These are phyloP conservation scores for Blastobotrys parvus DNA, from an alignment of 805 yeast species.

Conservation along the genomic window DNA sequence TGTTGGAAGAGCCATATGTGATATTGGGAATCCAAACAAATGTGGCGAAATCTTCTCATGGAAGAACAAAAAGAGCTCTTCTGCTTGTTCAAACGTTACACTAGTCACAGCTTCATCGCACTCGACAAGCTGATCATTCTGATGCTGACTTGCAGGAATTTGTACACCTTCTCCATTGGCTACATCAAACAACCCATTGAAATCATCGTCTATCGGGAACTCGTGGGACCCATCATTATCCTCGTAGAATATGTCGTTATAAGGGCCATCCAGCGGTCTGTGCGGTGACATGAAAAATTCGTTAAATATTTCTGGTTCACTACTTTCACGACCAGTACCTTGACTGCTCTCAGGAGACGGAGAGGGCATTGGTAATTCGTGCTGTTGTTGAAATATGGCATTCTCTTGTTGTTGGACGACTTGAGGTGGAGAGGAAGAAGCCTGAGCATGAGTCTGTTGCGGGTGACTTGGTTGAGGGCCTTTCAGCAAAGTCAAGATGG, in stretches of 20 bases:
- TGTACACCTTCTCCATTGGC: too few species aligned
- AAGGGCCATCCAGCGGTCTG: background rate
- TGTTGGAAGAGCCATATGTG: slow-evolving; percentile 39
- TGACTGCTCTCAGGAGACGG: background rate
- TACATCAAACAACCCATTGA: background rate
- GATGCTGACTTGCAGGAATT: background rate
- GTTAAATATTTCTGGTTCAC: background rate
- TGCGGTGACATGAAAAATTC: background rate
- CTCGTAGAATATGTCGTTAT: background rate
- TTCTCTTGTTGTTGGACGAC: background rate
- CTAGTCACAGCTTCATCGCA: background rate
- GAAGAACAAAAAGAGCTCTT: slow-evolving; percentile 44
- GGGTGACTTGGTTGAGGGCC: slow-evolving; percentile 14
- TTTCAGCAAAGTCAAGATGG: slow-evolving; percentile 31
- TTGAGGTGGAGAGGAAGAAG: background rate
- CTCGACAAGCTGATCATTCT: too few species aligned
- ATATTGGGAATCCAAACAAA: slow-evolving; percentile 55
- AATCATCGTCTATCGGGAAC: too few species aligned
- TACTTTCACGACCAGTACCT: background rate
- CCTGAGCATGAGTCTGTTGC: background rate
- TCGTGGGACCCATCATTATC: background rate
- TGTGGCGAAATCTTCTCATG: slow-evolving; percentile 52
- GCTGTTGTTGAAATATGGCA: background rate
- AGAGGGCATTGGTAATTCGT: background rate
- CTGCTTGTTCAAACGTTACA: slow-evolving; percentile 30